Evolutionary conservation across 2,329 filamentous ascomycete species (phyloP).

Genomic region (Diaporthe citrichinensis): DNA sequence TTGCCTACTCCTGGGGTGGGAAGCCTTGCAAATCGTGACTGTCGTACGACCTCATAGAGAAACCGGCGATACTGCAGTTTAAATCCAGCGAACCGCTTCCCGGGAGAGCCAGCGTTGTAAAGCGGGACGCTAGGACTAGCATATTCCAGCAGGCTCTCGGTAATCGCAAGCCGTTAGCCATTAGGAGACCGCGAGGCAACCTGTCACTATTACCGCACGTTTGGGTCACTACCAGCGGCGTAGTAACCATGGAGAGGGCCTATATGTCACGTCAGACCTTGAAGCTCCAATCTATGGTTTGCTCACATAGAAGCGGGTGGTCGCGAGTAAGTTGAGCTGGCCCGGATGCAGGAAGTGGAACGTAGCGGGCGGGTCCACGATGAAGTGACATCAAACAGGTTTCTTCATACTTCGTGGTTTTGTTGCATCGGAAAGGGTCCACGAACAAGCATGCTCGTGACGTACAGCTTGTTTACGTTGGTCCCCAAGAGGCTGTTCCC

Average conservation of each 20-base stretch:
- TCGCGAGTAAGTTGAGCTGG: neutral
- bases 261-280: neutral
- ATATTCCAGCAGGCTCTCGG: neutral
- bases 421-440: neutral
- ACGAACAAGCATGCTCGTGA: neutral
- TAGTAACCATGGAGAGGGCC: too few species aligned
- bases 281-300: neutral
- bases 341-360: neutral
- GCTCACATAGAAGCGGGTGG: too few species aligned
- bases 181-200: neutral
- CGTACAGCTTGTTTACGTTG: neutral
- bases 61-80: neutral
- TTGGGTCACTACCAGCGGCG: neutral
- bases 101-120: neutral
- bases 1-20: neutral
- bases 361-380: neutral
- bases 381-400: neutral
- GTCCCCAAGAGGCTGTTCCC: neutral
- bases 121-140: neutral
- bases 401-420: neutral
- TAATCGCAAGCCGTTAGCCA: neutral
- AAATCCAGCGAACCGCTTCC: neutral
- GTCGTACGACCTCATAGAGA: neutral
- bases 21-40: neutral
- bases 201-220: neutral